These are phyloP conservation scores for Wallacemonas sp. DNA, from an alignment of 208 protist genomes.

Conservation along the genomic window DNA sequence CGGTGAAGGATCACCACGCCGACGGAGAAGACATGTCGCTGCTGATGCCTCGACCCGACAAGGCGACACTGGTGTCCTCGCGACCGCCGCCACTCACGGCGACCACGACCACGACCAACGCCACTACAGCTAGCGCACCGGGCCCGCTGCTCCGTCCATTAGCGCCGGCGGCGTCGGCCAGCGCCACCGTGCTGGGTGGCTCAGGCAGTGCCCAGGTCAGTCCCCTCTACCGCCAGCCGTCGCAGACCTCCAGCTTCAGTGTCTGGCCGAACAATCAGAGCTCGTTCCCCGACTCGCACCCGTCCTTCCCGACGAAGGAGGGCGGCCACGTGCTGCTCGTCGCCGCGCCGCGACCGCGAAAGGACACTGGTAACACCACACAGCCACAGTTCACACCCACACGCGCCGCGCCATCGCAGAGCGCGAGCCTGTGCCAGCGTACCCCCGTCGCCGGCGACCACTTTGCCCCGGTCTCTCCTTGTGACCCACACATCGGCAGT, in stretches of 20 bases:
- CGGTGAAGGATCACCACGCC: not conserved
- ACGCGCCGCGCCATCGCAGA: no score
- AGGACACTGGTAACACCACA: not conserved
- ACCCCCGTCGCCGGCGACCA: no score
- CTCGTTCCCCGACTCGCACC: not conserved
- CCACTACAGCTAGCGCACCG: no score
- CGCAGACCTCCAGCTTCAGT: not conserved
- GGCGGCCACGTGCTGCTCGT: conserved; percentile 7
- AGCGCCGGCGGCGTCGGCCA: not conserved
- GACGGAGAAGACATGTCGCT: conserved; percentile 1
- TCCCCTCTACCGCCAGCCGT: not conserved
- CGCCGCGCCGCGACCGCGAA: not conserved
- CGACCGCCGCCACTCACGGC: conserved; percentile 4
- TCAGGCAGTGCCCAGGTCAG: no score
- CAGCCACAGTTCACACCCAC: not conserved
- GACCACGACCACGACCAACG: not conserved
- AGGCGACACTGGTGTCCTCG: conserved; percentile 11
- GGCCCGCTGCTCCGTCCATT: conserved; percentile 7
- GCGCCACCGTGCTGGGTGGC: not conserved
- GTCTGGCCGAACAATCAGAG: not conserved
- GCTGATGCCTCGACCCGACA: not conserved
- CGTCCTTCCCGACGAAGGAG: conserved; percentile 4
- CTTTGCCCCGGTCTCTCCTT: no score
- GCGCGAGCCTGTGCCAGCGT: no score
- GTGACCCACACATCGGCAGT: no score